These are phyloP conservation scores for Wilcoxina mikolae DNA, from an alignment of 495 filamentous ascomycete genomes.

Conservation along the genomic window DNA sequence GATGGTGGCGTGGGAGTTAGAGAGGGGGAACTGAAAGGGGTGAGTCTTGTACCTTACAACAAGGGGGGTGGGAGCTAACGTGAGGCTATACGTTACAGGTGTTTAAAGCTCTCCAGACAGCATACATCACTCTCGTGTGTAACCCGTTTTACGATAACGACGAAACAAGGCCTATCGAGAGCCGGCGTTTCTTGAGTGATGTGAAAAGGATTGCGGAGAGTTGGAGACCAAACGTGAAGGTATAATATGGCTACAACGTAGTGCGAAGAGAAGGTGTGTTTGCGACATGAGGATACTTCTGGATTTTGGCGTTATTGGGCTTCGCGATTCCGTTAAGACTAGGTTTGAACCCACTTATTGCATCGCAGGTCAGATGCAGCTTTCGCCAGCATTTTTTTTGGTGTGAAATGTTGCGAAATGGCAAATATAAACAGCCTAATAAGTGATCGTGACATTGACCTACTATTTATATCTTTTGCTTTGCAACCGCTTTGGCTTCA, in stretches of 20 bases:
- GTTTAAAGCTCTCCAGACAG: constrained; percentile 77
- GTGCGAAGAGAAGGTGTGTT: too few relatives aligned
- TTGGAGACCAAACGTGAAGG: constrained; percentile 41
- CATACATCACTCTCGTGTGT: constrained; percentile 75
- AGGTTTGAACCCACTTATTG: too few relatives aligned
- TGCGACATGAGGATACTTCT: too few relatives aligned
- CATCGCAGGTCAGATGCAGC: too few relatives aligned
- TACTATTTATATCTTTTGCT: too few relatives aligned
- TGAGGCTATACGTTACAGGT: constrained; percentile 37
- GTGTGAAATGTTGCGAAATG: too few relatives aligned
- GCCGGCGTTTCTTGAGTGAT: constrained; percentile 63
- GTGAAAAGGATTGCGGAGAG: constrained; percentile 68
- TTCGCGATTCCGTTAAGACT: too few relatives aligned
- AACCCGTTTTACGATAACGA: constrained; percentile 94
- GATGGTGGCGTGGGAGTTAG: constrained; percentile 38
- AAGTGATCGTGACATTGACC: too few relatives aligned
- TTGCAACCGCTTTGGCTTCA: too few relatives aligned
- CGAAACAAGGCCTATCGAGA: constrained; percentile 68
- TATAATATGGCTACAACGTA: background rate
- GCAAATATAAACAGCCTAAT: too few relatives aligned
- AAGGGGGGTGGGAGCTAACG: background rate
- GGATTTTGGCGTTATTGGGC: too few relatives aligned
- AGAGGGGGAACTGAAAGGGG: constrained; percentile 70
- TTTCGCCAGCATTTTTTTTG: too few relatives aligned
- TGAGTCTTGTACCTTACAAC: constrained; percentile 32